phyloP scores from a whole-genome alignment of 495 filamentous ascomycete species.

The Trichoderma erinaceum region DNA sequence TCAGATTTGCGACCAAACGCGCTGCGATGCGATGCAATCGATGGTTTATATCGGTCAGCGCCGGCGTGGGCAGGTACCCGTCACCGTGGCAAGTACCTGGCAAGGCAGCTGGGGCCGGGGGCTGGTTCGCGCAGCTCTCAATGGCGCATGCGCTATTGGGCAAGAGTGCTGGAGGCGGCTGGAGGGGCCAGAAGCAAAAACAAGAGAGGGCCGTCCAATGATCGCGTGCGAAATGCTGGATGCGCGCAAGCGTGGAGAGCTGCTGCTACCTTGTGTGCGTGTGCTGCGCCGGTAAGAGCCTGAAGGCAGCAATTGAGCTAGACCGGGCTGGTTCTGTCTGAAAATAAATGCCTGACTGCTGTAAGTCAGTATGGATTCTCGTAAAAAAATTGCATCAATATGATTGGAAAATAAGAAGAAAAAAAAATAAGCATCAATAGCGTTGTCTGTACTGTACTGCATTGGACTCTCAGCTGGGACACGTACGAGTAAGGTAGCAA shows the following conservation, averaged over 20 bases:
- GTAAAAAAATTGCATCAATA: too few species aligned
- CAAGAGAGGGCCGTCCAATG: background rate
- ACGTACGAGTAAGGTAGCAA: background rate
- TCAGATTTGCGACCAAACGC: background rate
- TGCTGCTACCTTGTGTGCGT: background rate
- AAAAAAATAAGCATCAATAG: too few species aligned
- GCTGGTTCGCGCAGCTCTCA: constrained; percentile 6
- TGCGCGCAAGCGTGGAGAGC: background rate
- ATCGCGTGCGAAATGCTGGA: background rate
- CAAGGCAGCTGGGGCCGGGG: background rate
- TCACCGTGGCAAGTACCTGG: background rate
- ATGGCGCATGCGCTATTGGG: constrained; percentile 8
- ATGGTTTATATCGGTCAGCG: background rate
- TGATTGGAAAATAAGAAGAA: too few species aligned
- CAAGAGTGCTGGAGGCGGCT: background rate
- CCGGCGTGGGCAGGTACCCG: background rate
- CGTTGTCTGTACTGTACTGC: too few species aligned
- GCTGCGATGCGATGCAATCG: background rate
- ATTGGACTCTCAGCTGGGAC: too few species aligned
- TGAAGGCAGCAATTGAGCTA: too few species aligned
- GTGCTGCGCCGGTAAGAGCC: too few species aligned
- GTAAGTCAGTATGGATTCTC: too few species aligned
- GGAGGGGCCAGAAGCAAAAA: background rate
- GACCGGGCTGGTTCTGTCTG: too few species aligned
- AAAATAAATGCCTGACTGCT: too few species aligned